Evolutionary conservation across 768 basidiomycete genomes (phyloP), one percentile per base, ranked within the genome.

Genomic region (Amanita brunnescens): DNA sequence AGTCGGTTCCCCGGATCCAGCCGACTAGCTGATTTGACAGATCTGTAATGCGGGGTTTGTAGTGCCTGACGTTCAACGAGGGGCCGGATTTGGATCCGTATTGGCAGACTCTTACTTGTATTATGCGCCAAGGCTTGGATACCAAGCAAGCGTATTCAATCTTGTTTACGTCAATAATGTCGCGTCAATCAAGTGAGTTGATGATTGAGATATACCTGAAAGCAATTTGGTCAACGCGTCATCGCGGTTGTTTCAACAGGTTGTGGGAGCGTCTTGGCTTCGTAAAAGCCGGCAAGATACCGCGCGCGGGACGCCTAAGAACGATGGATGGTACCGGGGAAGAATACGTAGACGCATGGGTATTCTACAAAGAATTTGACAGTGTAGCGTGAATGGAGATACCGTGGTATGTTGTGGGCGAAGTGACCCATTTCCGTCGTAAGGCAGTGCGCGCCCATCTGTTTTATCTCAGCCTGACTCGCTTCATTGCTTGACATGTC

Each of bases 11-110:
- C 12, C 18, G 24, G 45, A 7, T 3, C 12, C 12, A 12, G 10
- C 20, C 18, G 12, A 34, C 10, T n/a, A 16, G 14, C 10, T 40
- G 43, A 16, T 34, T 53, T 29, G 33, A 30, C 57, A 90, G 85
- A 87, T 87, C 54, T 91, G 90, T 68, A 96, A 95, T 59, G 91
- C 79, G 3, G 93, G 93, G 2, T 96, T 96, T 67, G 72, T 95
- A 32, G 83, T 93, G 6, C 79, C 85, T 18, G 72, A 77, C 5
- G 59, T 59, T 0, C 79, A 82, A 29, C 76, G 90, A 21, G 80
- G 80, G 2, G 67, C 71, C 32, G 82, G 85, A 26, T 80, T 85
- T 59, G 93, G 92, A 14, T 67, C 69, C 37, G 70, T 78, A 6
- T 77, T 97, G 33, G 91, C 87, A 2, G 76, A 74, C 54, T 88